Base-by-base conservation (phyloP, 1,139 yeast species). In the Geotrichum australiense region DNA sequence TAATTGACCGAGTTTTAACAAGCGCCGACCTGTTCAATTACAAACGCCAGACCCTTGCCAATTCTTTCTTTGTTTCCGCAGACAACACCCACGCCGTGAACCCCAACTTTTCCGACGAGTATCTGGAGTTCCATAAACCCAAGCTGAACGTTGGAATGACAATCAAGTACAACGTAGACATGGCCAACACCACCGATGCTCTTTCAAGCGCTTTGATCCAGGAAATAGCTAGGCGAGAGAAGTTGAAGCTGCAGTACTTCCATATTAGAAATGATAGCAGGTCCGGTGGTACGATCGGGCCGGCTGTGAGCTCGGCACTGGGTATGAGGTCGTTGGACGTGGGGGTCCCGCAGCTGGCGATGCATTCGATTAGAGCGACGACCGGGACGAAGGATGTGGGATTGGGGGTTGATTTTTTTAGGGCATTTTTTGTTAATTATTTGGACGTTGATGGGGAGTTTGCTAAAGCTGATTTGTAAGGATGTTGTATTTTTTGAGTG, bases 71-170 rank as follows among this genome's bases (percentile, higher is more conserved):
- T 53, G 67, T 87, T 45, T 86, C 96, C 0, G 81, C 94, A 0
- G 97, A 89, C 59, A 91, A 84, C 68, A 91, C 95, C 2, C 97
- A 89, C 59, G 96, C 95, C 27, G 81, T 85, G 40, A 94, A 89
- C 61, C 96, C 96, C 48, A 89, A 89, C 64, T 87, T 84, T 61
- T 62, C 74, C 20, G 49, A 51, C 28, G 78, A 70, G 12, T 80
- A 81, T 60, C 66, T 80, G 55, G 79, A 76, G 47, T 57, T 74
- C 53, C 87, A 80, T 61, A 74, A 71, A 52, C 89, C 93, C 10
- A 64, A 76, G 43, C 86, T 87, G 46, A 83, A 83, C 63, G 73
- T 71, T 31, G 94, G 93, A 35, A 64, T 82, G 44, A 69, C 82
- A 0, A 58, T 82, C 35, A 74, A 83, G 16, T 61, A 77, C 48